Evolutionary conservation across 2,329 filamentous ascomycete genomes (phyloP), one percentile per base, ranked within the genome.

Genomic region (Rhynchosporium secalis): DNA sequence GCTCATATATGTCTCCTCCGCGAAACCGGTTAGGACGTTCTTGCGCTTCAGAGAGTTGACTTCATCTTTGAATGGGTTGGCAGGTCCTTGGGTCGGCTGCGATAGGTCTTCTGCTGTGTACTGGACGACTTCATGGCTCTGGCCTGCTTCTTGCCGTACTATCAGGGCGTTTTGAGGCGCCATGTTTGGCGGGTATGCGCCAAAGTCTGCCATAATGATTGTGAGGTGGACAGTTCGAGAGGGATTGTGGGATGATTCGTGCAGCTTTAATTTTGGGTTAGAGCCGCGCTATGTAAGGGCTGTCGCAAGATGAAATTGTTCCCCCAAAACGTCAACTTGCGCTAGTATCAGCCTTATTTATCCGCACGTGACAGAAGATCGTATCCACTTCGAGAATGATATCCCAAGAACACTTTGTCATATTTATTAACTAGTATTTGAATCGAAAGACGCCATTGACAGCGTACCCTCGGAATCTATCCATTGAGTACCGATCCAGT

Each of bases 1-100:
- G 75, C 91, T 96, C 67, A 99, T 86, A 69, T 86, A 90, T 0
- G 90, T 92, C 76, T 99, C 94, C 69, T 95, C 85, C 1, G 95
- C 95, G 71, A 85, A 89, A 10, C 95, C 95, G 0, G 95, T 97
- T 10, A 91, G 82, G 1, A 93, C 82, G 65, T 92, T 94, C 73
- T 93, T 94, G 64, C 90, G 86, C 76, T 93, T 94, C 63, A 86
- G 74, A 1, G 77, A 76, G 55, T 79, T 83, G 26, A 81, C 76
- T 33, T 86, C 82, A 68, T 87, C 81, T 73, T 86, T 87, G 76
- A 91, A 94, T 0, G 91, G 91, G 72, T 94, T 94, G 29, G 82
- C 77, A 41, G 91, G 91, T 0, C 91, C 91, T 63, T 87, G 76
- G 8, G 79, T 78, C 0, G 88, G 84, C 62, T 86, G 83, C 52